These are phyloP conservation scores for Pythium diclinum DNA, from an alignment of 352 stramenopile genomes.

Conservation along the genomic window DNA sequence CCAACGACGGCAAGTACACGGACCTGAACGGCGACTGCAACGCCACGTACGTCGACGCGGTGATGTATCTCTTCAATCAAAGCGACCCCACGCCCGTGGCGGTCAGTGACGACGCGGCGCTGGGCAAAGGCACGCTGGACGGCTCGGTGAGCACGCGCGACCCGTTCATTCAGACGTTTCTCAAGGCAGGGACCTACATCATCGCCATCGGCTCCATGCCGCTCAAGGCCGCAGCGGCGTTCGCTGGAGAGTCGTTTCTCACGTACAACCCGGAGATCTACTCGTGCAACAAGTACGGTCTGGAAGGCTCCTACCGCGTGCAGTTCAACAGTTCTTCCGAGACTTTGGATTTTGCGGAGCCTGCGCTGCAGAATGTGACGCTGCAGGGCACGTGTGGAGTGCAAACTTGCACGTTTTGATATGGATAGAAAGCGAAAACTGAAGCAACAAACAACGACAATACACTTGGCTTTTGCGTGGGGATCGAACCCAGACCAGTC, in stretches of 20 bases:
- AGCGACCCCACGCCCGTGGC: slow-evolving; percentile 31
- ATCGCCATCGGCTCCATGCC: slow-evolving; percentile 40
- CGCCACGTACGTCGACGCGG: slow-evolving; percentile 52
- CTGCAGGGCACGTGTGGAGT: not conserved
- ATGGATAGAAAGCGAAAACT: not conserved
- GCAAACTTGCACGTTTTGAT: not conserved
- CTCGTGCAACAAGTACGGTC: slow-evolving; percentile 10
- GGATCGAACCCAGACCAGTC: not conserved
- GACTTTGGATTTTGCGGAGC: not conserved
- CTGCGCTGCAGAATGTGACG: not conserved
- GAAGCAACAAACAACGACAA: not conserved
- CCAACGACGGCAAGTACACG: slow-evolving; percentile 43
- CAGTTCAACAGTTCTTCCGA: slow-evolving; percentile 21
- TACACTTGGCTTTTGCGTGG: slow-evolving; percentile 1
- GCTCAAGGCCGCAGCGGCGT: slow-evolving; percentile 25
- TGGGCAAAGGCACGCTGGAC: slow-evolving; percentile 28
- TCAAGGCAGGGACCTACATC: slow-evolving; percentile 50
- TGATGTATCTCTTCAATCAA: slow-evolving; percentile 55
- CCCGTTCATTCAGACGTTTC: slow-evolving; percentile 43
- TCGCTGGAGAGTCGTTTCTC: slow-evolving; percentile 1
- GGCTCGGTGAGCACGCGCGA: slow-evolving; percentile 53
- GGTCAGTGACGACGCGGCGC: slow-evolving; percentile 38
- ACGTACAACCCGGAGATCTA: slow-evolving; percentile 25
- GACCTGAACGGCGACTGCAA: slow-evolving; percentile 70
- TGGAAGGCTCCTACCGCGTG: slow-evolving; percentile 19